Base-by-base conservation (phyloP, 345 rosid genomes). In the Brassica rapa region DNA sequence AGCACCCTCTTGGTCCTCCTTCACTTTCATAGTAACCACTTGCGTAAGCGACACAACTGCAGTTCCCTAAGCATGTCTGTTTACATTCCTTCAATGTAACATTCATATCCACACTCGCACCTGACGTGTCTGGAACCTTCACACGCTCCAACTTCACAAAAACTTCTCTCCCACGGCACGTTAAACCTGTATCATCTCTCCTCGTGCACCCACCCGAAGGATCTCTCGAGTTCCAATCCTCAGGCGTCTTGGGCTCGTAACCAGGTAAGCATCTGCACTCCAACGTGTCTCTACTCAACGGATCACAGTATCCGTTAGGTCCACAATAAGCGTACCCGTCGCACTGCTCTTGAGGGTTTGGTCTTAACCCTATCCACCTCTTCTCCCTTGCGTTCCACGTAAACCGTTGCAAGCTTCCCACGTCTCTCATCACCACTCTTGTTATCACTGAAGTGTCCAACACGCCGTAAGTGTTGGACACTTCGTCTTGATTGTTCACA, bases 241-340 rank as follows among this genome's bases (percentile, higher is more conserved):
- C 15, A 0, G 81, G 82, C 21, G 61, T 79, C 74, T 73, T 86
- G 35, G 98, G 98, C 57, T 83, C 86, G 39, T 82, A 89, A 5
- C 95, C 97, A 0, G 93, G 93, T 4, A 89, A 70, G 79, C 98
- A 93, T 0, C 21, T 72, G 76, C 97, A 90, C 61, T 76, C 85
- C 25, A 80, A 85, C 51, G 66, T 64, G 8, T 69, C 82, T 0
- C 74, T 37, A 3, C 30, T 57, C 8, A 63, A 27, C 0, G 84
- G 80, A 66, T 87, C 83, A 55, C 93, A 89, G 1, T 80, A 74
- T 70, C 86, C 74, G 43, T 87, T 85, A 2, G 67, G 71, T 3
- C 94, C 98, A 46, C 97, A 94, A 29, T 81, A 73, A 0, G 76
- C 32, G 30, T 89, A 89, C 57, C 53, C 65, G 49, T 91, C 98